Conservation (phyloP, 352 stramenopile genomes). For the Bremia lactucae region DNA sequence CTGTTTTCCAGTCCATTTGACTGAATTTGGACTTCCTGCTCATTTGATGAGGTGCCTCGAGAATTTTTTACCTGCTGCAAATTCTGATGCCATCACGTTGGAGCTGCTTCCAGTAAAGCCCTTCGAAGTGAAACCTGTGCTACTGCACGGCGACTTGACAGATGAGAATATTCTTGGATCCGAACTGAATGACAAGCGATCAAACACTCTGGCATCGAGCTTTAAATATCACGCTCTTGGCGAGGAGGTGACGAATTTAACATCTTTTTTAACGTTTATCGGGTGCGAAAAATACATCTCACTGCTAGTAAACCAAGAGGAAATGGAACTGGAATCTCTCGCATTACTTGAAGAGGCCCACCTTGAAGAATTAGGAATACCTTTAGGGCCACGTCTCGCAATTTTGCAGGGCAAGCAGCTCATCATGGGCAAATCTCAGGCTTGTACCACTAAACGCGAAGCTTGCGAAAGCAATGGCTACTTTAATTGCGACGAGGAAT, state of each 20-base stretch:
- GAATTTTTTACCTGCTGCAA: slow-evolving; percentile 35
- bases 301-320: slow-evolving; percentile 44
- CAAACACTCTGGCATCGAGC: slow-evolving; percentile 3
- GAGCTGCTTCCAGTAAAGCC: slow-evolving; percentile 30
- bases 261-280: slow-evolving; percentile 27
- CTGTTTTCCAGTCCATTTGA: slow-evolving; percentile 41
- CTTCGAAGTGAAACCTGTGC: slow-evolving; percentile 25
- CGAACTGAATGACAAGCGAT: slow-evolving; percentile 2
- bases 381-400: slow-evolving; percentile 42
- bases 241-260: slow-evolving; percentile 12
- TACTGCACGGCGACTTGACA: slow-evolving; percentile 79
- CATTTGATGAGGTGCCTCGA: slow-evolving; percentile 56
- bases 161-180: slow-evolving; percentile 74
- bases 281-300: slow-evolving; percentile 44
- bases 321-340: slow-evolving; percentile 43
- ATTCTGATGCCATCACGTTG: slow-evolving; percentile 17
- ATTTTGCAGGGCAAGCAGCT: slow-evolving; percentile 31
- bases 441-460: slow-evolving; percentile 10
- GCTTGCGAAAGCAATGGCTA: slow-evolving; percentile 10
- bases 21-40: slow-evolving; percentile 39
- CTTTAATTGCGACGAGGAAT: slow-evolving; percentile 29
- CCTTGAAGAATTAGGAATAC: slow-evolving; percentile 47
- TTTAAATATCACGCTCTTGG: not conserved
- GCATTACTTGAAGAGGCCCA: slow-evolving; percentile 32
- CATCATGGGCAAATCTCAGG: too few relatives aligned